phyloP scores from a whole-genome alignment of 2,329 filamentous ascomycete species.

The Gremmenia infestans region DNA sequence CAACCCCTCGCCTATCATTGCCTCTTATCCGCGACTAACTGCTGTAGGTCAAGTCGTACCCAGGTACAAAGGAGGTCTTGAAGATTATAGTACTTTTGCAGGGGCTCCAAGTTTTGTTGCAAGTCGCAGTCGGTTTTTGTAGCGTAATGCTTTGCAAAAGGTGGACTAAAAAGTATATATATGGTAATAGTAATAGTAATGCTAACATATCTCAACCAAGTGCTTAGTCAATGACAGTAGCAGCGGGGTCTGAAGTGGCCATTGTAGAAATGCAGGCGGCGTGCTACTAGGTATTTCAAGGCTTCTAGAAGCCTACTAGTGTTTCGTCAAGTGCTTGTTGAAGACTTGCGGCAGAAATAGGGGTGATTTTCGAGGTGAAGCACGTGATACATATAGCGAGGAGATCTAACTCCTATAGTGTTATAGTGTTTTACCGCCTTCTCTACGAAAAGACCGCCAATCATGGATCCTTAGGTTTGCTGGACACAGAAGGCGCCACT shows the following conservation, averaged over 20 bases:
- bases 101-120: slow-evolving; percentile 17
- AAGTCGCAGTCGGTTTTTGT: slow-evolving; percentile 20
- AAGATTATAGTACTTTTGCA: not conserved
- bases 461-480: too few relatives aligned
- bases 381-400: not conserved
- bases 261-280: too few relatives aligned
- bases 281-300: too few relatives aligned
- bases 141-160: slow-evolving; percentile 15
- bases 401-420: too few relatives aligned
- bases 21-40: not conserved
- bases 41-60: not conserved
- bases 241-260: too few relatives aligned
- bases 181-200: not conserved
- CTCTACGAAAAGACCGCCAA: too few relatives aligned
- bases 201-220: too few relatives aligned
- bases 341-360: not conserved
- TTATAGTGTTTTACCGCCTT: too few relatives aligned
- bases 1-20: slow-evolving; percentile 1
- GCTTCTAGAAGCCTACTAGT: too few relatives aligned
- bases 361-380: not conserved
- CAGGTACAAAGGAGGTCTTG: not conserved
- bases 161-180: not conserved
- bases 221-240: too few relatives aligned
- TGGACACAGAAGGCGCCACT: too few relatives aligned
- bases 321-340: not conserved